Evolutionary conservation across 352 stramenopile species (phyloP).

Genomic region (Globisporangium ultimum): DNA sequence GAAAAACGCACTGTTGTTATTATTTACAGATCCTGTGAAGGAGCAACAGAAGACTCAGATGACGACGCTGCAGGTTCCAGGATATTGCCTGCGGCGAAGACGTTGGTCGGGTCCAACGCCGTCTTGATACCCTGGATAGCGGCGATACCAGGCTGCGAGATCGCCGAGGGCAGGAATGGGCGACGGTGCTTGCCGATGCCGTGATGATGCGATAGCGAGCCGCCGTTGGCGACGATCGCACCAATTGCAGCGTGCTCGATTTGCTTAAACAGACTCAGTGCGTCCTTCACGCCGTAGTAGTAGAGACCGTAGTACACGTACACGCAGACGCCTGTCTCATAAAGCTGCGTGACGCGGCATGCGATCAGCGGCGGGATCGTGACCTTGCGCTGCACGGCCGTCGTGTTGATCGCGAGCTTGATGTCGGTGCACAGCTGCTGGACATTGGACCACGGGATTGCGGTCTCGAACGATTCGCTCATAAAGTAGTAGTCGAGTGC

Average conservation of each 20-base stretch:
- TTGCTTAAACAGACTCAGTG: slow-evolving; percentile 76
- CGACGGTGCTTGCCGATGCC: slow-evolving; percentile 92
- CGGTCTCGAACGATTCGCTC: slow-evolving; percentile 90
- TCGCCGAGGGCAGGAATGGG: slow-evolving; percentile 79
- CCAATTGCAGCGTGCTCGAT: slow-evolving; percentile 69
- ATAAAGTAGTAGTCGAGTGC: slow-evolving; percentile 91
- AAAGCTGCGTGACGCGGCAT: slow-evolving; percentile 93
- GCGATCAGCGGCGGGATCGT: slow-evolving; percentile 86
- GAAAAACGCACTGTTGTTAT: no score
- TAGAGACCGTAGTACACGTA: slow-evolving; percentile 98
- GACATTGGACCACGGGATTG: slow-evolving; percentile 73
- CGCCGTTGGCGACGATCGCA: slow-evolving; percentile 90
- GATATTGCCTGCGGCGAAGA: slow-evolving; percentile 90
- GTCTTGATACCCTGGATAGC: slow-evolving; percentile 84
- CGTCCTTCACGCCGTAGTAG: slow-evolving; percentile 78
- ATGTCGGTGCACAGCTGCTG: slow-evolving; percentile 53
- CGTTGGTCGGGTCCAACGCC: slow-evolving; percentile 88
- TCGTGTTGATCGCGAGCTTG: slow-evolving; percentile 43
- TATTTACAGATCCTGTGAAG: no score
- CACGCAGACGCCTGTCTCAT: slow-evolving; percentile 92
- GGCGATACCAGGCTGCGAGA: slow-evolving; percentile 68
- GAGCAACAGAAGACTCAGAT: no score
- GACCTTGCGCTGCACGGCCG: slow-evolving; percentile 40
- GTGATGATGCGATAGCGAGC: slow-evolving; percentile 94
- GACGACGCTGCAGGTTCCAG: slow-evolving; percentile 3